Evolutionary conservation across 2,329 filamentous ascomycete genomes (phyloP), one percentile per base, ranked within the genome.

Genomic region (Exserohilum rostratum): DNA sequence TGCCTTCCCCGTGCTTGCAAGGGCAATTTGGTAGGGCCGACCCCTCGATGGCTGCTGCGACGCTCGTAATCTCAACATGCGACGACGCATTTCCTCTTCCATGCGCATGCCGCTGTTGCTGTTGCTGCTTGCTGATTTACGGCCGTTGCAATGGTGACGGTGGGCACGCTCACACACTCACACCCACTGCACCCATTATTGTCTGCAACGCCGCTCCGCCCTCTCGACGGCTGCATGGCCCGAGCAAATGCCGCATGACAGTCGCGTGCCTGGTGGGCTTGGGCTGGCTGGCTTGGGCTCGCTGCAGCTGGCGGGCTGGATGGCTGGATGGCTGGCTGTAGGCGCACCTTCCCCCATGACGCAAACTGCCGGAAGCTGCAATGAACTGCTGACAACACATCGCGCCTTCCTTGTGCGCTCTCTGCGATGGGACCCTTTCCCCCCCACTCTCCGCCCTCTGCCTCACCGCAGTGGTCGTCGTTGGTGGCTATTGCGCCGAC

Each of bases 31-130:
- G 66, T 63, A 54, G 40, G 57, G 59, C 55, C 53, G 58, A 52
- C 64, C 60, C 64, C 60, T 66, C 64, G 38, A 60, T 57, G 43
- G 46, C 52, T 51, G 50, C 57, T 60, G 57, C 53, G 53, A 55
- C 46, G 34, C 43, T 60, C 47, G 57, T 60, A 54, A 57, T 59
- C 62, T 59, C 60, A 60, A 31, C 59, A 60, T 55, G 58, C 62
- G 53, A 65, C 62, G 53, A 64, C 61, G 55, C 50, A 47, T 29
- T 57, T 60, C 44, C 44, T 35, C 18, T 52, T 63, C 68, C 42
- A 42, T 53, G 67, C 49, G 64, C 59, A 57, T 53, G 50, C 27
- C 18, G n/a, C 40, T 12, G 25, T 15, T 12, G 13, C 27, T 25
- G 7, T 25, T 25, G 7, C 7, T 25, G 22, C n/a, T n/a, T n/a